phyloP scores from a whole-genome alignment of 768 basidiomycete species.

The Pleurotus cornucopiae region DNA sequence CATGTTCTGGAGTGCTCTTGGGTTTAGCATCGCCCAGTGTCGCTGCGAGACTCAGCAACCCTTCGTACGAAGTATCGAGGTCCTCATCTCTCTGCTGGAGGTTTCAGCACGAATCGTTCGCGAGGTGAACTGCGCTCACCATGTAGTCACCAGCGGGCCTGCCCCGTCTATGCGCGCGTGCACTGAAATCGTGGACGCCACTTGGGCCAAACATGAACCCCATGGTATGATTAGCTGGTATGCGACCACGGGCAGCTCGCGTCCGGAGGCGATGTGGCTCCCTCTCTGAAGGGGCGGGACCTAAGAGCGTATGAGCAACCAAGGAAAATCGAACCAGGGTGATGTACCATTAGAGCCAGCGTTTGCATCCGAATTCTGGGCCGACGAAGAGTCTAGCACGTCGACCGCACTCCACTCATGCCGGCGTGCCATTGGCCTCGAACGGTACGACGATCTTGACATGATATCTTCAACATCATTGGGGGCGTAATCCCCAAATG shows the following conservation, averaged over 20 bases:
- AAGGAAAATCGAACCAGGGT: neutral
- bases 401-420: neutral
- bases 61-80: slow-evolving; percentile 75
- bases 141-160: slow-evolving; percentile 42
- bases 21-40: slow-evolving; percentile 68
- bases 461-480: neutral
- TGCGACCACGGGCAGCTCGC: neutral
- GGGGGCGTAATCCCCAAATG: neutral
- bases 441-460: neutral
- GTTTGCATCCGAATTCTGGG: too few species aligned
- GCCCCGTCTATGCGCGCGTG: slow-evolving; percentile 15
- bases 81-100: slow-evolving; percentile 63
- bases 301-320: neutral
- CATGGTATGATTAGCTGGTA: neutral
- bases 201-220: slow-evolving; percentile 14
- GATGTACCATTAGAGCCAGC: too few species aligned
- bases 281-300: neutral
- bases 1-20: slow-evolving; percentile 55
- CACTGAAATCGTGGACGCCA: slow-evolving; percentile 9
- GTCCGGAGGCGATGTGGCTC: neutral
- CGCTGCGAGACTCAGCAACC: slow-evolving; percentile 51
- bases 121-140: slow-evolving; percentile 31
- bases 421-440: neutral
- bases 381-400: too few species aligned
- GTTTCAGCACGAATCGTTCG: neutral